These are phyloP conservation scores for Carpinus fangiana DNA, from an alignment of 306 rosid species.

Conservation along the genomic window DNA sequence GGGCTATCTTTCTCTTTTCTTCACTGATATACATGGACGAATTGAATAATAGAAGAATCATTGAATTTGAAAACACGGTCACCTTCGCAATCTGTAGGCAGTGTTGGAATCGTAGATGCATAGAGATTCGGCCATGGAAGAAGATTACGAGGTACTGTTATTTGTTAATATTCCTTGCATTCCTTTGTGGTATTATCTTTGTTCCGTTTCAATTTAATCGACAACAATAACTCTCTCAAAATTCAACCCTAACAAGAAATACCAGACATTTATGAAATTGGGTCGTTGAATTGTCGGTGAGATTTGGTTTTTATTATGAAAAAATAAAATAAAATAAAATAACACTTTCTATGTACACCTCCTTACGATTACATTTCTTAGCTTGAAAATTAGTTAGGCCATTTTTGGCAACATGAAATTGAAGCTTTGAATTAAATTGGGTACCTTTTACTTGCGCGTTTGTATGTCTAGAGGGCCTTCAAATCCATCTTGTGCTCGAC, in stretches of 20 bases:
- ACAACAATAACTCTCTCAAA: background rate
- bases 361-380: background rate
- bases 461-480: background rate
- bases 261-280: background rate
- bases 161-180: background rate
- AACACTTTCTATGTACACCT: no score
- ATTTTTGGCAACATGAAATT: background rate
- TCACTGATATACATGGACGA: background rate
- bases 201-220: background rate
- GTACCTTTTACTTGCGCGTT: background rate
- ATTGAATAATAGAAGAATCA: background rate
- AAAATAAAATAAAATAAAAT: background rate
- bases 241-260: background rate
- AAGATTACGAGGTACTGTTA: constrained; percentile 57
- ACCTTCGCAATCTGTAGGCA: background rate
- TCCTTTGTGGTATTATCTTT: background rate
- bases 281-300: background rate
- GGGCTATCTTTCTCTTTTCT: background rate
- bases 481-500: background rate
- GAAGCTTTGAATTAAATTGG: background rate
- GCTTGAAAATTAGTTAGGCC: background rate
- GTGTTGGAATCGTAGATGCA: background rate
- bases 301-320: background rate
- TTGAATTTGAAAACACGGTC: background rate
- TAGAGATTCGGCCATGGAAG: constrained; percentile 43